Base-by-base conservation (phyloP, 371 early-diverging fungal genomes). In the Polyrhizophydium stewartii region DNA sequence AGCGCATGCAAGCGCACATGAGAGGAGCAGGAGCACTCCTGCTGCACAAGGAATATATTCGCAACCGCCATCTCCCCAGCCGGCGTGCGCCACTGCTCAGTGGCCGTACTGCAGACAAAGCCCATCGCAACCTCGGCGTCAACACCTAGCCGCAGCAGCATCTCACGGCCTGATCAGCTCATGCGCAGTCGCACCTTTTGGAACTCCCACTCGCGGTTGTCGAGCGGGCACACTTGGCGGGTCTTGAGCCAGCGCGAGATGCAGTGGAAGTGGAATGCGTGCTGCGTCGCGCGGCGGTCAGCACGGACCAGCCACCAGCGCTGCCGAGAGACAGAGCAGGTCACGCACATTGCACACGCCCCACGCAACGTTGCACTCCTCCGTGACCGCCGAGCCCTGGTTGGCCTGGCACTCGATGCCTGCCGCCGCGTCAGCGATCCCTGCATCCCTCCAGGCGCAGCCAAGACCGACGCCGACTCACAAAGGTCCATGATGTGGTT, bases 401-500 rank as follows among this genome's bases (percentile, higher is more conserved):
- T 96, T 95, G 7, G 96, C 96, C 73, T 97, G 96, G 76, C 96
- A 96, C 76, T 94, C 95, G 58, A 96, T 94, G 72, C 92, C 92
- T 92, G 65, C 41, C 19, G 2, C 1, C 37, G 33, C 2, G 41
- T 17, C 12, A 22, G n/a, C 1, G 12, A 37, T n/a, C 33, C 49
- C 32, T 45, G 28, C 35, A 35, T 3, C 7, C 35, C 7, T 35
- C 35, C 13, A 13, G 7, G 13, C 7, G 35, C 35, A 35, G 35
- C 35, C 3, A 35, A 13, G 7, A 35, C 35, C 3, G 13, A 35
- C 35, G 35, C 13, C 35, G 35, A 77, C 81, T 81, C 87, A 90
- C 99, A 99, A 53, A 95, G 88, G 70, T 99, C 99, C 99, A 99
- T 99, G 74, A 97, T 99, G 78, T 99, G 98, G 78, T 99, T 99